A percentile compares a stretch with the other conserved stretches of the same genome.
Conservation (phyloP, 192 early-diverging fungal genomes). For the Backusella australiensis region DNA sequence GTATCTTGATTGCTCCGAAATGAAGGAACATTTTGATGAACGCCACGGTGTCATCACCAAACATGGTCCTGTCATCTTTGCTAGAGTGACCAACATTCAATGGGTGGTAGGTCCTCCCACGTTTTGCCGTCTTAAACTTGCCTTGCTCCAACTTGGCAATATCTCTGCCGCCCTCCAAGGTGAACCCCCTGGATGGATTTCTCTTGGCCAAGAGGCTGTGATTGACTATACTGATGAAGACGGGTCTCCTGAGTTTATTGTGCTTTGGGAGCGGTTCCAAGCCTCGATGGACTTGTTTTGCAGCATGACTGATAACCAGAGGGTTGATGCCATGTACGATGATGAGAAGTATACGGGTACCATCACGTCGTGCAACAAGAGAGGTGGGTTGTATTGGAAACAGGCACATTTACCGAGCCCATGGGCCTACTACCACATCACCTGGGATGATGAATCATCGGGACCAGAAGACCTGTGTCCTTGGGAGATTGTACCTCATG, state of each 20-base stretch:
- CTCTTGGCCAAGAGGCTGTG: constrained; percentile 34
- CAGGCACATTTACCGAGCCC: constrained; percentile 39
- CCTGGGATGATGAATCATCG: constrained; percentile 37
- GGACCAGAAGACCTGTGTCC: constrained; percentile 39
- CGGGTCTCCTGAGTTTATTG: constrained; percentile 66
- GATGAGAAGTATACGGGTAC: constrained; percentile 56
- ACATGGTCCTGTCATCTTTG: constrained; percentile 47
- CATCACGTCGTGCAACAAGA: constrained; percentile 37
- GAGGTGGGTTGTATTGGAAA: constrained; percentile 41
- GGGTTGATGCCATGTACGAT: constrained; percentile 64
- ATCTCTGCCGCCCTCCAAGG: constrained; percentile 42
- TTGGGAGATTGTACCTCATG: constrained; percentile 44
- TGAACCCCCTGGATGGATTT: constrained; percentile 18
- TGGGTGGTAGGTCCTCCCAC: constrained; percentile 72
- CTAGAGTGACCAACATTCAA: constrained; percentile 48
- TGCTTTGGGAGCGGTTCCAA: constrained; percentile 61
- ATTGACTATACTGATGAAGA: constrained; percentile 74
- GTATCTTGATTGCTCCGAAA: constrained; percentile 46
- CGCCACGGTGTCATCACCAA: constrained; percentile 33
- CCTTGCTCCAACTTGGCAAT: constrained; percentile 43
- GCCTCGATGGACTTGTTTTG: constrained; percentile 48
- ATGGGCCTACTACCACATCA: constrained; percentile 51
- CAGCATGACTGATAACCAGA: constrained; percentile 43
- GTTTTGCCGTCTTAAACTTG: constrained; percentile 57
- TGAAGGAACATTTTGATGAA: constrained; percentile 26